Evolutionary conservation across 2,329 filamentous ascomycete species (phyloP), one percentile per base, ranked within the genome.

Genomic region (Kalaharituber pfeilii): DNA sequence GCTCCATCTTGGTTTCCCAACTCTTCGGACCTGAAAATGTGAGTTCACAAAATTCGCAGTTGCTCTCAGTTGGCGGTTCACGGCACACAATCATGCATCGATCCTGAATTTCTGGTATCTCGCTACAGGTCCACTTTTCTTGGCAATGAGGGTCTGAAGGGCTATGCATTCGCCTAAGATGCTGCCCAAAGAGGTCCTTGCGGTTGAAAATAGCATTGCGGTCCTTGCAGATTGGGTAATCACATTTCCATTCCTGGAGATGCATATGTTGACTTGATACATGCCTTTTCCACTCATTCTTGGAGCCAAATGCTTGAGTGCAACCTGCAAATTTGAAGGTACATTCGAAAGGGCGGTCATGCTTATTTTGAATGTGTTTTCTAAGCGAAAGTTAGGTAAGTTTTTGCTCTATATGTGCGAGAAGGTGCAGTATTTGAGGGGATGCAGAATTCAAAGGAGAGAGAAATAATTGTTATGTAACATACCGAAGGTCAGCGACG

Each of bases 221-320:
- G 7, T 58, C 59, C 25, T 42, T 49, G 25, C 62, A 63, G 26
- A 55, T 45, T 0, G 22, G 2, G n/a, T 79, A 71, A 60, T 80
- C 75, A 69, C 88, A 96, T 55, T 82, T 73, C 78, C 81, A 95
- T 68, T 80, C 84, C 45, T 76, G 71, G 2, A 85, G 72, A 22
- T 56, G 58, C 4, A 94, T 72, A 65, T 96, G 89, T 65, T 94
- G 84, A 0, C 82, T 84, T 28, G 73, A 71, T 63, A 89, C 79
- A 65, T 96, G 89, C 0, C 89, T 79, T 68, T 95, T 95, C 89
- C 89, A 95, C 67, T 95, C 88, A 66, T 94, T 94, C 70, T 94
- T 94, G 61, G 76, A 81, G 2, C 76, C 75, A 64, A 94, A 94
- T 0, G 75, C 79, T 2, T 79, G 77, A 0, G 58, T 60, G 69